These are phyloP conservation scores for Boletus fagicola DNA, from an alignment of 768 basidiomycete genomes.

Conservation along the genomic window DNA sequence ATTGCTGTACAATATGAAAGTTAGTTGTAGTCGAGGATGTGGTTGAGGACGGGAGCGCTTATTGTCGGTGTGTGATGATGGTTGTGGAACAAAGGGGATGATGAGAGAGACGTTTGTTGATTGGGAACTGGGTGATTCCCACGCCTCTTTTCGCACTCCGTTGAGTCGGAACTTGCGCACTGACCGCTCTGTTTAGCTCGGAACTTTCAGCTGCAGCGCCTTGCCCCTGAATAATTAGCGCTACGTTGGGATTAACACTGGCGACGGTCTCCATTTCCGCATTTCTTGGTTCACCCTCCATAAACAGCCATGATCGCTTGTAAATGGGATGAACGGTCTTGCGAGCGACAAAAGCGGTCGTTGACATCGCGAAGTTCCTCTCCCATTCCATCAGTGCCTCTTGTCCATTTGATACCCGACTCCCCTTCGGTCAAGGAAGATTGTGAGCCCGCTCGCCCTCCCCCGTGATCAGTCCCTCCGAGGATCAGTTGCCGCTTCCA, in stretches of 20 bases:
- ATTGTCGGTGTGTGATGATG: slow-evolving; percentile 27
- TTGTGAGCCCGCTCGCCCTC: too few species aligned
- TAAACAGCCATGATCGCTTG: too few species aligned
- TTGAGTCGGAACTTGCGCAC: slow-evolving; percentile 26
- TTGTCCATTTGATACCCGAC: background rate
- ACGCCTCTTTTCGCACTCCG: slow-evolving; percentile 32
- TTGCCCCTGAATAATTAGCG: background rate
- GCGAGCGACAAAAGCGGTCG: too few species aligned
- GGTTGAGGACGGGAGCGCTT: slow-evolving; percentile 3
- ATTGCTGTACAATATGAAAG: slow-evolving; percentile 38
- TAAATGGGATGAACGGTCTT: too few species aligned
- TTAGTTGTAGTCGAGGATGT: slow-evolving; percentile 8
- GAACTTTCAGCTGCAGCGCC: slow-evolving; percentile 13
- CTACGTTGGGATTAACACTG: too few species aligned
- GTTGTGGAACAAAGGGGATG: slow-evolving; percentile 26
- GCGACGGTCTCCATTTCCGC: too few species aligned
- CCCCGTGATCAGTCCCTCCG: background rate
- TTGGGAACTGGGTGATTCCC: slow-evolving; percentile 27
- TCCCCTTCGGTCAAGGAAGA: background rate
- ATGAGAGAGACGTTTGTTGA: slow-evolving; percentile 21
- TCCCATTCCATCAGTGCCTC: background rate
- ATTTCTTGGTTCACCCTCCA: too few species aligned
- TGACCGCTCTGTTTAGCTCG: slow-evolving; percentile 26
- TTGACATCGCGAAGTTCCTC: background rate
- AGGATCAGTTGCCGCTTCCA: background rate